These are phyloP conservation scores for Suillus ampliporus DNA, from an alignment of 768 basidiomycete species.

Conservation along the genomic window DNA sequence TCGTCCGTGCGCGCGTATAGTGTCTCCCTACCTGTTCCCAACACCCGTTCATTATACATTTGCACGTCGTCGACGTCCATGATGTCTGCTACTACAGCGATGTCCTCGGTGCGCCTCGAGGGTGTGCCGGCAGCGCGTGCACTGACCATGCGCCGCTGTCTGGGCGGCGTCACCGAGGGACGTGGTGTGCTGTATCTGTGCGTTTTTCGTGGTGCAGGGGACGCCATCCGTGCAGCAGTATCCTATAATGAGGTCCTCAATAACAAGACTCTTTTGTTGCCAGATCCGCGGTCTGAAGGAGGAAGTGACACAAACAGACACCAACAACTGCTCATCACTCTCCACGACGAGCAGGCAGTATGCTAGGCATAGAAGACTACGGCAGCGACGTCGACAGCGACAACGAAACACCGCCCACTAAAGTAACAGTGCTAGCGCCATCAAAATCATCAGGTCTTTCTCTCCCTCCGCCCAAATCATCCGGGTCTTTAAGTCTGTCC, in stretches of 20 bases:
- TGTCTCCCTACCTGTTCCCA: slow-evolving; percentile 35
- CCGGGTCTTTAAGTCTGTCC: slow-evolving; percentile 29
- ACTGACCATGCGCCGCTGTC: slow-evolving; percentile 33
- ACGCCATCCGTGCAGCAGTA: slow-evolving; percentile 33
- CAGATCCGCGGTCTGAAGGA: background rate
- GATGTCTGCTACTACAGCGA: slow-evolving; percentile 51
- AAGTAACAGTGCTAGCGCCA: slow-evolving; percentile 30
- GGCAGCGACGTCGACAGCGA: slow-evolving; percentile 74
- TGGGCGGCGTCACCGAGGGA: slow-evolving; percentile 29
- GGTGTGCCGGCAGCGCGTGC: slow-evolving; percentile 28
- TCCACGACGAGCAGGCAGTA: slow-evolving; percentile 33
- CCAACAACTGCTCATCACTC: slow-evolving; percentile 5
- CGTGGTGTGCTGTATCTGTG: slow-evolving; percentile 35
- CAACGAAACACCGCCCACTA: slow-evolving; percentile 34
- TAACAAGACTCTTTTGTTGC: background rate
- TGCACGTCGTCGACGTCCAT: slow-evolving; percentile 74
- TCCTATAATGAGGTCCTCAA: background rate
- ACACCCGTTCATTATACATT: slow-evolving; percentile 44
- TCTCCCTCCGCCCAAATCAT: slow-evolving; percentile 41
- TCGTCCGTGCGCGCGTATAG: slow-evolving; percentile 76
- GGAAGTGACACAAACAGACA: background rate
- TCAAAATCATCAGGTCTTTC: slow-evolving; percentile 40
- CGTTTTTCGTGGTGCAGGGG: slow-evolving; percentile 64
- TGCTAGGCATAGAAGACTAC: slow-evolving; percentile 81
- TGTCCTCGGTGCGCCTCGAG: slow-evolving; percentile 33